Evolutionary conservation across 176 grass and related monocot genomes (phyloP), one percentile per base, ranked within the genome.

Genomic region (Carex myosuroides): DNA sequence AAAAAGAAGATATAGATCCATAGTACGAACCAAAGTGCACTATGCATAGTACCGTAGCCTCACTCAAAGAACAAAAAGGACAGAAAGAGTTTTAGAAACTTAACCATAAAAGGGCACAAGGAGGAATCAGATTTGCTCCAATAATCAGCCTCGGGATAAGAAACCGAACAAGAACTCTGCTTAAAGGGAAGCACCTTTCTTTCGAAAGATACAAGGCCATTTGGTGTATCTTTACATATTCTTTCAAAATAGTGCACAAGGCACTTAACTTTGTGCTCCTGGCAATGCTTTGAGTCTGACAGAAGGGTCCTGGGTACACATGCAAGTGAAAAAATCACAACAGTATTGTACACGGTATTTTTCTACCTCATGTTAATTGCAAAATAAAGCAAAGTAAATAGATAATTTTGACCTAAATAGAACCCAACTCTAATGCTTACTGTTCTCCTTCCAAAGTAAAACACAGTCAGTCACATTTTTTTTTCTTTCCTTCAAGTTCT

Each of bases 161-260:
- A 57, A 83, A 87, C 6, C 14, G 60, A 52, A 71, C 17, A 13
- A 77, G 13, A 22, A 54, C 48, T 35, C 0, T 57, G 35, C 14
- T 29, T 12, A 30, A 44, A 35, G 26, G 75, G 80, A 87, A 98
- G 91, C 83, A 92, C 86, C 75, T 95, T 95, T 55, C 96, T 87
- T 73, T 95, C 91, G 87, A 93, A 98, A 5, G 96, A 95, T 88
- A 98, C 85, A 24, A 61, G 84, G 52, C 93, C 96, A 20, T 77
- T 84, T 26, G 86, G 89, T 14, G 24, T 87, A 41, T 83, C 79
- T 17, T 79, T 83, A 41, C 87, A 89, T 60, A 98, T 85, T 86
- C 89, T 95, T 85, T 98, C 91, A n/a, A 95, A 98, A 84, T 95
- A 98, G 83, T 93, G 96, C 63, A 90, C 71, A 39, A 98, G 62